phyloP scores from a whole-genome alignment of 1,284 basidiomycete species.

The Peniophora sp. region DNA sequence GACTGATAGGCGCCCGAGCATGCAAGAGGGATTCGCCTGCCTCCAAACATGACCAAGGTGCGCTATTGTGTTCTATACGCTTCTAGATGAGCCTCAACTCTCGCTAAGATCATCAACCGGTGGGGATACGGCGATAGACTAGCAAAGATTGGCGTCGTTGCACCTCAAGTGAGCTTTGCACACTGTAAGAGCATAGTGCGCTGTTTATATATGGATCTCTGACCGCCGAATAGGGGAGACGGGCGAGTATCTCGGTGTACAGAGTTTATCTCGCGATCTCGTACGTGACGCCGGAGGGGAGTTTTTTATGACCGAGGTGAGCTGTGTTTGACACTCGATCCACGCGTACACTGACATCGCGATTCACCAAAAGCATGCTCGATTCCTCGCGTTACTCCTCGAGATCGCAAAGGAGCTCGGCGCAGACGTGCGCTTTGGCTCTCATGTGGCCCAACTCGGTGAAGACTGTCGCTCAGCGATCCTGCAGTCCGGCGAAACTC shows the following conservation, averaged over 20 bases:
- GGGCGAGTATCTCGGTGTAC: conserved; percentile 41
- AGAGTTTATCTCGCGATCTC: conserved; percentile 46
- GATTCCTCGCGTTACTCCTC: conserved; percentile 28
- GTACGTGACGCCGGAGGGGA: conserved; percentile 46
- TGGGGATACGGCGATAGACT: conserved; percentile 44
- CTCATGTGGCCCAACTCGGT: conserved; percentile 32
- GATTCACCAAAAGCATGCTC: conserved; percentile 30
- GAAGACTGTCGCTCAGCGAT: conserved; percentile 20
- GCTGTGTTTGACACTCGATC: too few relatives aligned
- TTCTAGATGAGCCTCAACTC: too few relatives aligned
- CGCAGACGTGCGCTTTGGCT: conserved; percentile 31
- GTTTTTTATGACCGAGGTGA: conserved; percentile 35
- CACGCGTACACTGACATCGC: conserved; percentile 21
- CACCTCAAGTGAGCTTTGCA: conserved; percentile 15
- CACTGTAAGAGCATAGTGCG: conserved; percentile 10
- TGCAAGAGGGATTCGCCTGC: conserved; percentile 36
- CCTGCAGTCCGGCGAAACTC: conserved; percentile 36
- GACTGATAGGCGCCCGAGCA: conserved; percentile 8
- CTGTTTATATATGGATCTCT: too few relatives aligned
- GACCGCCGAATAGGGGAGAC: too few relatives aligned
- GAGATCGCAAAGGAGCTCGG: conserved; percentile 36
- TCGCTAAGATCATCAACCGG: conserved; percentile 30
- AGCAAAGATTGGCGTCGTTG: conserved; percentile 25
- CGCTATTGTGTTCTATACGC: conserved; percentile 14
- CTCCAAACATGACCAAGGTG: conserved; percentile 51